Evolutionary conservation across 257 asterid genomes (phyloP).

Genomic region (Anisodus acutangulus): DNA sequence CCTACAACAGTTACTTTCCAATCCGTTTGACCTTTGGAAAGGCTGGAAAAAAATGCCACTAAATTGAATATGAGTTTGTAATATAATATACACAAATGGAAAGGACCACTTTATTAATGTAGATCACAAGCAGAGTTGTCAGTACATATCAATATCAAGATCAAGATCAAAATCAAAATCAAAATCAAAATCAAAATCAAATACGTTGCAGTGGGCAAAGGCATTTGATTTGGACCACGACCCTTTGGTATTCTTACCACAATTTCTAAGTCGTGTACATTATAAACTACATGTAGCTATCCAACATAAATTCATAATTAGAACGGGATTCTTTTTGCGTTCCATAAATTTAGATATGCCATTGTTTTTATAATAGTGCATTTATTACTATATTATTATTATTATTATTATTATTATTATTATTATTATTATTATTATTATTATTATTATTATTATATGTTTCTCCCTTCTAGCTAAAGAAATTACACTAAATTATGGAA

Average conservation of each 20-base stretch:
- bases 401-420: too few species aligned
- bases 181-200: neutral
- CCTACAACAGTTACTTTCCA: neutral
- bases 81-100: neutral
- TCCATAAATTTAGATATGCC: neutral
- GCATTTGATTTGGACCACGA: neutral
- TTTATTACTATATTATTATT: neutral
- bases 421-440: too few species aligned
- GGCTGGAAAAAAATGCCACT: neutral
- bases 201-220: neutral
- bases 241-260: neutral
- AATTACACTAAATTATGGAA: too few species aligned
- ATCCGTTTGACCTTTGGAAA: neutral
- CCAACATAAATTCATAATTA: neutral
- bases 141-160: neutral
- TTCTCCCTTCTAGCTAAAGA: too few species aligned
- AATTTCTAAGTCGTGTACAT: neutral
- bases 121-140: neutral
- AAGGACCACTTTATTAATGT: neutral
- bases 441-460: too few species aligned
- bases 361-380: neutral
- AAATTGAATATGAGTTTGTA: neutral
- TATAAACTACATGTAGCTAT: neutral
- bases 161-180: neutral
- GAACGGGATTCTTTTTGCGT: neutral